Evolutionary conservation across 192 early-diverging fungal species (phyloP).

Genomic region (Allomyces macrogynus): DNA sequence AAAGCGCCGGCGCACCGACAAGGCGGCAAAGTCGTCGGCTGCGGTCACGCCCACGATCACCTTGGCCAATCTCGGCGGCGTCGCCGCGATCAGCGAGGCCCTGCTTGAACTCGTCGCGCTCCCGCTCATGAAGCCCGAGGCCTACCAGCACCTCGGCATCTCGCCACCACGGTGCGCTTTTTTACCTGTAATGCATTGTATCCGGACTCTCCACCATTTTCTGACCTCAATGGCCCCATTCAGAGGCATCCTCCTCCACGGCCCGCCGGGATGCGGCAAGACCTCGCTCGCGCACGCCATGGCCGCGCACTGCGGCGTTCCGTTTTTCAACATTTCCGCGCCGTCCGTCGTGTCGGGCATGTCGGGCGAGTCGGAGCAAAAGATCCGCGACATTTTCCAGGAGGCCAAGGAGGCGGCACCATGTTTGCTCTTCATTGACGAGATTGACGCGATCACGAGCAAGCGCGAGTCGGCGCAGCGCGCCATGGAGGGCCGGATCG

Average conservation of each 20-base stretch:
- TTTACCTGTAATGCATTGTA: background rate
- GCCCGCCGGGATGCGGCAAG: slow-evolving; percentile 94
- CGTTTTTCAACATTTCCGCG: slow-evolving; percentile 81
- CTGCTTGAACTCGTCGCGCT: slow-evolving; percentile 79
- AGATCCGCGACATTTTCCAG: slow-evolving; percentile 93
- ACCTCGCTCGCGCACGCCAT: slow-evolving; percentile 90
- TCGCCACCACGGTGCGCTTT: slow-evolving; percentile 48
- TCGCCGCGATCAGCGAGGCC: slow-evolving; percentile 76
- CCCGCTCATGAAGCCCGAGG: slow-evolving; percentile 83
- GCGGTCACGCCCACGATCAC: no score
- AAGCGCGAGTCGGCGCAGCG: slow-evolving; percentile 72
- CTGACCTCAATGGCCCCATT: background rate
- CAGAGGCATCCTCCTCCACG: slow-evolving; percentile 84
- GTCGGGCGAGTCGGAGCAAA: slow-evolving; percentile 97
- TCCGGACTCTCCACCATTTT: background rate
- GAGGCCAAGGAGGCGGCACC: slow-evolving; percentile 74
- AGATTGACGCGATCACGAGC: slow-evolving; percentile 93
- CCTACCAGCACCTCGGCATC: slow-evolving; percentile 78
- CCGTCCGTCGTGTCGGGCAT: slow-evolving; percentile 90
- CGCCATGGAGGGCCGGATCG: slow-evolving; percentile 91
- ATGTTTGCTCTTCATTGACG: slow-evolving; percentile 89
- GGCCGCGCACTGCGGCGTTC: slow-evolving; percentile 77
- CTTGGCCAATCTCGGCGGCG: slow-evolving; percentile 68
- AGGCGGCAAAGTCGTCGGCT: background rate
- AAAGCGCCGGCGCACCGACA: background rate